Evolutionary conservation across 2,329 filamentous ascomycete genomes (phyloP), one percentile per base, ranked within the genome.

Genomic region (Verticillium nonalfalfae): DNA sequence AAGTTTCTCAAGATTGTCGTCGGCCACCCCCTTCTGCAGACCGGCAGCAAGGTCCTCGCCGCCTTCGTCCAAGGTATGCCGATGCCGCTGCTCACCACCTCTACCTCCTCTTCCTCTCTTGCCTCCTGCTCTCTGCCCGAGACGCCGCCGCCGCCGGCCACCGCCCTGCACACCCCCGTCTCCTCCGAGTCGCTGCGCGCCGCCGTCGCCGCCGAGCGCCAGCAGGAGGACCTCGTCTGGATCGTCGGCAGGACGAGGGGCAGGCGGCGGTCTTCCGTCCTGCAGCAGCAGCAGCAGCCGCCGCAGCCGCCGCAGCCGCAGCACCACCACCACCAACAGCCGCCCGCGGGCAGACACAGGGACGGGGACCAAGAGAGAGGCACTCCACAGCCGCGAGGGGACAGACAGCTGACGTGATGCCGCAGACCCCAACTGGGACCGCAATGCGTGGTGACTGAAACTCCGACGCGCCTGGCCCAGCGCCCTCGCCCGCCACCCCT

Each of bases 1-100:
- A 87, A 96, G 73, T 99, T 99, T 74, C 78, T 99, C 73, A 93
- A 95, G 85, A 98, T 98, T 73, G 95, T 99, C 11, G 95, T 97
- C 1, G 94, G 95, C 0, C 95, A 99, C 76, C 95, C 95, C 69
- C 81, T 99, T 70, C 78, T 99, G 77, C 95, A 99, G 85, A 99
- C 95, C 35, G 95, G 95, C 59, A 97, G 93, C 76, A 97, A 98
- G 78, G 95, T 99, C 62, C 78, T 99, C 70, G 94, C 93, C 13
- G 91, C 91, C 35, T 99, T 98, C 80, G 93, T 99, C 72, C 95
- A 99, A 79, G 95, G 93, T 96, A 72, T 50, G 62, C 21, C 38
- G 5, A 18, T 58, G 57, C 38, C 57, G 21, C 45, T 35, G 18
- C 54, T 55, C 21, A 13, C 52, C 52, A 10, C 70, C 83, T 77